Percentiles rank a stretch among this genome's conserved stretches.
Evolutionary conservation across 495 filamentous ascomycete genomes (phyloP).

Genomic region (Trypethelium eluteriae): DNA sequence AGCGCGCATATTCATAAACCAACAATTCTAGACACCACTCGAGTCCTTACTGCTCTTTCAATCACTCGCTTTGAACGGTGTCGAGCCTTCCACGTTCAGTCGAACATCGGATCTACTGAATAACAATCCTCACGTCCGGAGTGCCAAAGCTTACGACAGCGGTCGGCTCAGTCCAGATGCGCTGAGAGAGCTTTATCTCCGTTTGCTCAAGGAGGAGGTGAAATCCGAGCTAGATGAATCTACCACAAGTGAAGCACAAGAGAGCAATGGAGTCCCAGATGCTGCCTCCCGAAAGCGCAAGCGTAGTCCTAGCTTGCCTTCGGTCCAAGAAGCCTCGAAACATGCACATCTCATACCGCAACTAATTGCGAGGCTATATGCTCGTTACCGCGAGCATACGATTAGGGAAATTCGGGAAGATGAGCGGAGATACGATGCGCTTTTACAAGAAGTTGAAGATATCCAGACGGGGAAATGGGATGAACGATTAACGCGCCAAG

Average conservation of each 20-base stretch:
- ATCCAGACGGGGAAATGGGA: constrained; percentile 56
- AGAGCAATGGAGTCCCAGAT: constrained; percentile 29
- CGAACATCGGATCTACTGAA: constrained; percentile 66
- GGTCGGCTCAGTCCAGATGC: constrained; percentile 69
- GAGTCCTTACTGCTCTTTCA: constrained; percentile 87
- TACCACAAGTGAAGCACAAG: constrained; percentile 21
- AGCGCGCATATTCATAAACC: constrained; percentile 43
- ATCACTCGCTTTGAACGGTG: constrained; percentile 60
- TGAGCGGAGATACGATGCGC: constrained; percentile 56
- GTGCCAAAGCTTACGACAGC: constrained; percentile 60
- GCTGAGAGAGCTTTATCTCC: constrained; percentile 67
- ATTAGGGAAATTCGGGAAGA: constrained; percentile 64
- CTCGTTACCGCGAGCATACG: constrained; percentile 59
- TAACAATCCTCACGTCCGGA: constrained; percentile 59
- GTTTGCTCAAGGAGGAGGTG: constrained; percentile 66
- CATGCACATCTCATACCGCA: constrained; percentile 59
- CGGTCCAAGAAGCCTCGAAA: constrained; percentile 55
- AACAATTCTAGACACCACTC: constrained; percentile 63
- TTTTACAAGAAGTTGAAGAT: constrained; percentile 59
- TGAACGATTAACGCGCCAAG: constrained; percentile 18
- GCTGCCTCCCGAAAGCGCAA: constrained; percentile 62
- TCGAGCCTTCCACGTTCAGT: constrained; percentile 56
- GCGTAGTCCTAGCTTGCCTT: constrained; percentile 53
- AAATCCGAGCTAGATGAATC: constrained; percentile 33
- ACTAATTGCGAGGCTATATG: constrained; percentile 64